These are phyloP conservation scores for Leptographium galeiforme DNA, from an alignment of 2,329 filamentous ascomycete species.

Conservation along the genomic window DNA sequence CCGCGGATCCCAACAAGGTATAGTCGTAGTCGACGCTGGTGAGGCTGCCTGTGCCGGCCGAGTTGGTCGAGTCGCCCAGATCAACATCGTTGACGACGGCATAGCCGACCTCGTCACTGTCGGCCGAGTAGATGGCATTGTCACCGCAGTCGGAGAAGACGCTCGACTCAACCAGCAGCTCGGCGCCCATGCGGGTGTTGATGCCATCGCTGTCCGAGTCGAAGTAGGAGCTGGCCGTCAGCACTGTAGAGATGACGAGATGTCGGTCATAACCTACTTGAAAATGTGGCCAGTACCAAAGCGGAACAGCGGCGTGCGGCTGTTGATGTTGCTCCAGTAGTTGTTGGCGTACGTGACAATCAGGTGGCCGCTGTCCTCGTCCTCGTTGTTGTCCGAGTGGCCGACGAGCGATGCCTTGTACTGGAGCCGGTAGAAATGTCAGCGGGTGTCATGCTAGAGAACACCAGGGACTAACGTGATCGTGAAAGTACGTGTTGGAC, in stretches of 20 bases:
- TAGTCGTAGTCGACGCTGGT: constrained; percentile 40
- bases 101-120: constrained; percentile 28
- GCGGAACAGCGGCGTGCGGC: constrained; percentile 47
- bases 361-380: constrained; percentile 47
- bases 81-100: constrained; percentile 27
- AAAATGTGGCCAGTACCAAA: constrained; percentile 51
- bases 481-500: constrained; percentile 26
- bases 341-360: constrained; percentile 55
- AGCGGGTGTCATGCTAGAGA: background rate
- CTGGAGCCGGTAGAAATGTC: background rate
- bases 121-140: constrained; percentile 22
- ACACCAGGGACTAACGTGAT: constrained; percentile 24
- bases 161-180: constrained; percentile 45
- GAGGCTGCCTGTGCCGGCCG: constrained; percentile 36
- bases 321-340: constrained; percentile 51
- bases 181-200: constrained; percentile 43
- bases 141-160: constrained; percentile 29
- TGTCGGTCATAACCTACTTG: constrained; percentile 10
- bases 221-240: constrained; percentile 27
- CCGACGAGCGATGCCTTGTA: constrained; percentile 45
- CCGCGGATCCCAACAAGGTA: constrained; percentile 32
- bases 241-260: too few species aligned
- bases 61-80: constrained; percentile 30
- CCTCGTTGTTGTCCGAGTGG: constrained; percentile 44
- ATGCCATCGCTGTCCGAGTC: constrained; percentile 32